Evolutionary conservation across 208 protist species (phyloP).

Genomic region (Porcisia hertigi): DNA sequence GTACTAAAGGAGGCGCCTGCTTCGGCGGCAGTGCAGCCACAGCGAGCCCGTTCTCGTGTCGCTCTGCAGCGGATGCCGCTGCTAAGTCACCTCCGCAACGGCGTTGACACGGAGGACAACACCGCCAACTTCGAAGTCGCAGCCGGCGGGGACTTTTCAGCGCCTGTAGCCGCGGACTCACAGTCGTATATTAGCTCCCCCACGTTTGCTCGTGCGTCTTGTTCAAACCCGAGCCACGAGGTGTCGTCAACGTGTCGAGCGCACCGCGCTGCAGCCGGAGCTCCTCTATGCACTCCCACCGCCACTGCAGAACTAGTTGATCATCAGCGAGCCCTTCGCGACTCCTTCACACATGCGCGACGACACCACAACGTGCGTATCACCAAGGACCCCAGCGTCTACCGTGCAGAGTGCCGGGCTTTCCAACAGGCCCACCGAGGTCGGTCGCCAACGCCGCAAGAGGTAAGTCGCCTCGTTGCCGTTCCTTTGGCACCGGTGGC

Average conservation of each 20-base stretch:
- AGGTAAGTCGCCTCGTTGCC: slow-evolving; percentile 56
- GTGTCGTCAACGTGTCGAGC: background rate
- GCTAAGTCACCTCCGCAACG: slow-evolving; percentile 15
- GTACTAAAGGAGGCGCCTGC: background rate
- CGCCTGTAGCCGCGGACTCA: background rate
- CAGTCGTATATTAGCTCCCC: background rate
- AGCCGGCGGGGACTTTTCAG: background rate
- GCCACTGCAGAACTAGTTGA: background rate
- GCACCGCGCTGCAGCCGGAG: slow-evolving; percentile 5
- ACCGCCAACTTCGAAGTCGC: background rate
- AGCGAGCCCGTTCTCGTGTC: background rate
- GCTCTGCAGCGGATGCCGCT: slow-evolving; percentile 15
- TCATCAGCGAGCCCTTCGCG: slow-evolving; percentile 27
- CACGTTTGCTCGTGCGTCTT: background rate
- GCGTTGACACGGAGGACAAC: background rate
- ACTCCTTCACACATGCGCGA: slow-evolving; percentile 33
- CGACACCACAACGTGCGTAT: slow-evolving; percentile 51
- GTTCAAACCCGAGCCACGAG: background rate
- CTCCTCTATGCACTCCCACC: background rate
- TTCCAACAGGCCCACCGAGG: slow-evolving; percentile 56
- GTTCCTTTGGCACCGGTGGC: slow-evolving; percentile 64
- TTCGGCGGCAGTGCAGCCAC: background rate
- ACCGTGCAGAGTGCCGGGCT: slow-evolving; percentile 49
- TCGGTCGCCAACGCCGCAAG: slow-evolving; percentile 34
- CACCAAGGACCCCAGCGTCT: slow-evolving; percentile 50